Conservation (phyloP, 768 basidiomycete species). For the Cystobasidium onofrii region DNA sequence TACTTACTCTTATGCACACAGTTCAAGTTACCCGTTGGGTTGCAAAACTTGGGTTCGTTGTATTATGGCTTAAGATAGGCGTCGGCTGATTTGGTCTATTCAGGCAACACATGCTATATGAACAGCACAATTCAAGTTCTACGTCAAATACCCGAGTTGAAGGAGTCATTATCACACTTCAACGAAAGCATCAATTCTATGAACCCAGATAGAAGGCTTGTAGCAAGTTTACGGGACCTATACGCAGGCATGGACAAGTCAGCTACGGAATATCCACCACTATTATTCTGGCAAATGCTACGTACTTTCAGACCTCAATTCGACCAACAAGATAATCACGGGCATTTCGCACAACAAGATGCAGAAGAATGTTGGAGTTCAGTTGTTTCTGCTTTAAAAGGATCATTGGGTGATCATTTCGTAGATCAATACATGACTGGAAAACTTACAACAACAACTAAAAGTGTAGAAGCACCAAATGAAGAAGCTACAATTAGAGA, state of each 20-base stretch:
- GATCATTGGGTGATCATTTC: conserved; percentile 16
- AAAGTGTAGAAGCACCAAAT: conserved; percentile 70
- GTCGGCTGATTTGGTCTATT: conserved; percentile 44
- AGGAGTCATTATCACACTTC: conserved; percentile 59
- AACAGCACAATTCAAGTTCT: conserved; percentile 92
- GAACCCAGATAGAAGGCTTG: conserved; percentile 42
- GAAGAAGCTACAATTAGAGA: conserved; percentile 58
- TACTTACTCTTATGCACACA: conserved; percentile 43
- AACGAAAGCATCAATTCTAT: conserved; percentile 36
- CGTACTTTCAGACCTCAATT: conserved; percentile 83
- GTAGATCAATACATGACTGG: conserved; percentile 25
- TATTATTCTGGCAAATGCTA: conserved; percentile 53
- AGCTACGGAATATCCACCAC: conserved; percentile 65
- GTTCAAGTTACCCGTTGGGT: conserved; percentile 72
- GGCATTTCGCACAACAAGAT: conserved; percentile 78
- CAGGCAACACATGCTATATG: conserved; percentile 98
- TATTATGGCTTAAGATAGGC: too few relatives aligned
- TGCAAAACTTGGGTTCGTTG: conserved; percentile 58
- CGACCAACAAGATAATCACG: conserved; percentile 56
- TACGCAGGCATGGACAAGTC: conserved; percentile 67
- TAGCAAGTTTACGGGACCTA: conserved; percentile 58
- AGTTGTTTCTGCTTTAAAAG: conserved; percentile 61
- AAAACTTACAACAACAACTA: conserved; percentile 53
- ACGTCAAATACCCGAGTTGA: conserved; percentile 81
- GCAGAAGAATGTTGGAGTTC: conserved; percentile 84